phyloP scores from a whole-genome alignment of 108 stramenopile genomes.

The Chaetoceros muelleri region DNA sequence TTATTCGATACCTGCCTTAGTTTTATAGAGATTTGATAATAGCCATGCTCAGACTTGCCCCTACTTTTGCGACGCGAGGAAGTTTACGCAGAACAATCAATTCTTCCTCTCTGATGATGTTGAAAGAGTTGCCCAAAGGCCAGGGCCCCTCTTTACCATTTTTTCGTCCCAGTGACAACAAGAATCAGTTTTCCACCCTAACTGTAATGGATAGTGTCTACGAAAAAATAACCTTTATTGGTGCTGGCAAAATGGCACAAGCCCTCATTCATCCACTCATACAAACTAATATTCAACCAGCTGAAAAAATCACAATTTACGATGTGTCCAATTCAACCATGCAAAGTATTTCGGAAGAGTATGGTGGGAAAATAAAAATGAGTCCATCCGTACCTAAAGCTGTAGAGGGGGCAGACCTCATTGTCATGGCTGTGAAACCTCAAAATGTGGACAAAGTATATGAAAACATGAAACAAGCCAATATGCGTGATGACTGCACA shows the following conservation, averaged over 20 bases:
- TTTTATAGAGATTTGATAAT: no score
- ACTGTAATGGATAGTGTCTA: constrained; percentile 17
- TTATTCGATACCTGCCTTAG: no score
- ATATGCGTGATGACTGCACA: constrained; percentile 34
- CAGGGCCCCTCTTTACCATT: not conserved
- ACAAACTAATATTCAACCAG: constrained; percentile 42
- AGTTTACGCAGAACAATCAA: no score
- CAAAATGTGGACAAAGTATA: constrained; percentile 70
- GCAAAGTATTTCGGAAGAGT: constrained; percentile 20
- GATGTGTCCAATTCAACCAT: constrained; percentile 50
- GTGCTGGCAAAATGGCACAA: constrained; percentile 93
- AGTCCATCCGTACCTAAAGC: constrained; percentile 43
- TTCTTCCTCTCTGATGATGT: no score
- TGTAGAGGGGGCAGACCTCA: constrained; percentile 55
- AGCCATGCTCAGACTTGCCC: no score
- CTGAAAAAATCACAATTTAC: constrained; percentile 41
- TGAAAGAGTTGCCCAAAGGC: not conserved
- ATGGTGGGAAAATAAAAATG: constrained; percentile 25
- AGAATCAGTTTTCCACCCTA: constrained; percentile 12
- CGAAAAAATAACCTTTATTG: constrained; percentile 75
- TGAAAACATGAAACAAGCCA: constrained; percentile 9
- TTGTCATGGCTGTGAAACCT: constrained; percentile 85
- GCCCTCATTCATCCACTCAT: constrained; percentile 80
- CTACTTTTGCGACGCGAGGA: no score
- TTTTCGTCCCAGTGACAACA: no score